Conservation (phyloP, 768 basidiomycete genomes). For the Boletus subcaerulescens region DNA sequence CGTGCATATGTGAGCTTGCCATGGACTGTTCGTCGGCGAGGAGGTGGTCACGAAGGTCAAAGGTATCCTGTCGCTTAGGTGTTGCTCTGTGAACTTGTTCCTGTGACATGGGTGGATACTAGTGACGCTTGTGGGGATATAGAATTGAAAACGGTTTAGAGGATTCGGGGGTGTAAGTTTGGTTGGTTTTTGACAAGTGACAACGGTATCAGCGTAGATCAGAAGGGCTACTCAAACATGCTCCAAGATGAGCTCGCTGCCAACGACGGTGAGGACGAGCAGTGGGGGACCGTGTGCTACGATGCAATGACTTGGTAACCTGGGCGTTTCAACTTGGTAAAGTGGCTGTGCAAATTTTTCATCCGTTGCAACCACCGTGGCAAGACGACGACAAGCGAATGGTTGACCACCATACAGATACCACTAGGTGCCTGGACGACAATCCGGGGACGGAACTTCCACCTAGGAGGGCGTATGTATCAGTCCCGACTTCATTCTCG, state of each 20-base stretch:
- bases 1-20: conserved; percentile 43
- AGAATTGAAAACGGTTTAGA: neutral
- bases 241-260: conserved; percentile 15
- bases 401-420: too few species aligned
- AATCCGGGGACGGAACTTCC: too few species aligned
- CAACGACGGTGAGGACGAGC: neutral
- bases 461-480: too few species aligned
- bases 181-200: neutral
- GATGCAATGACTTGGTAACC: neutral
- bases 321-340: neutral
- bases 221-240: conserved; percentile 13
- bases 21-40: conserved; percentile 49
- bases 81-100: conserved; percentile 20
- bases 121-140: neutral
- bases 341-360: conserved; percentile 19
- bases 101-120: conserved; percentile 28
- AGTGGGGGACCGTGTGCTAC: too few species aligned
- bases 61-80: conserved; percentile 55
- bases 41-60: conserved; percentile 69
- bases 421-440: too few species aligned
- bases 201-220: neutral
- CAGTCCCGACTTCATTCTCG: too few species aligned
- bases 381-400: neutral
- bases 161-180: neutral
- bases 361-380: too few species aligned